Evolutionary conservation across 805 yeast species (phyloP).

Genomic region (Teunomyces gatunensis): DNA sequence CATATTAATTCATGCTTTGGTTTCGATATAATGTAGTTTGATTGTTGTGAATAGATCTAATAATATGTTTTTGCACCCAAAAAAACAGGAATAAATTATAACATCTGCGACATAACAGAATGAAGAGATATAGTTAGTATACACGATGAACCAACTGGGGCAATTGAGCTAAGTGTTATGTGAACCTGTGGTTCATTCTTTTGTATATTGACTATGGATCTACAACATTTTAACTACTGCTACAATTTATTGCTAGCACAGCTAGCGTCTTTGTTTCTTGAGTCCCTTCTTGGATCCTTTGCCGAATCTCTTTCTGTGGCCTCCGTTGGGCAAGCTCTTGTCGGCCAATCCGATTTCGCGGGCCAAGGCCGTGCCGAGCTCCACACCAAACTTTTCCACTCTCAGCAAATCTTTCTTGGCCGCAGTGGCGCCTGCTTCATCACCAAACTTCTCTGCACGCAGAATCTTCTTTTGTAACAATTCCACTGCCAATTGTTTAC

Average conservation of each 20-base stretch:
- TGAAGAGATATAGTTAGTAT: too few relatives aligned
- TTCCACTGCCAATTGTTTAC: slow-evolving; percentile 65
- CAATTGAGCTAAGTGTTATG: too few relatives aligned
- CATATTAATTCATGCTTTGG: too few relatives aligned
- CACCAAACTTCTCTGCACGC: slow-evolving; percentile 78
- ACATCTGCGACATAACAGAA: too few relatives aligned
- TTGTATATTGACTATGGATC: not conserved
- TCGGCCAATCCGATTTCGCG: slow-evolving; percentile 60
- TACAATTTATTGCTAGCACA: not conserved
- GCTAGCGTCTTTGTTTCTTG: slow-evolving; percentile 1
- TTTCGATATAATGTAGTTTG: too few relatives aligned
- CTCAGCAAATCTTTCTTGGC: slow-evolving; percentile 65
- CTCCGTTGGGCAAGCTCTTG: slow-evolving; percentile 27
- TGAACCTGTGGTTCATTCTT: too few relatives aligned
- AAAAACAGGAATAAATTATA: too few relatives aligned
- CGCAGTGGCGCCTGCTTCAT: slow-evolving; percentile 51
- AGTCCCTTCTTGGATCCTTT: not conserved
- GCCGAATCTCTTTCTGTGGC: slow-evolving; percentile 12
- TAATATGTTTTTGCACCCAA: too few relatives aligned
- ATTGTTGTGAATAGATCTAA: too few relatives aligned
- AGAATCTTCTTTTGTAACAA: slow-evolving; percentile 63
- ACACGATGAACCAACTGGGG: too few relatives aligned
- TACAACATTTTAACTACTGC: not conserved
- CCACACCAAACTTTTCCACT: slow-evolving; percentile 83
- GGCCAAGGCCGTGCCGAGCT: slow-evolving; percentile 62